Conservation (phyloP, 2,329 filamentous ascomycete species). For the Epichloe bromicola region DNA sequence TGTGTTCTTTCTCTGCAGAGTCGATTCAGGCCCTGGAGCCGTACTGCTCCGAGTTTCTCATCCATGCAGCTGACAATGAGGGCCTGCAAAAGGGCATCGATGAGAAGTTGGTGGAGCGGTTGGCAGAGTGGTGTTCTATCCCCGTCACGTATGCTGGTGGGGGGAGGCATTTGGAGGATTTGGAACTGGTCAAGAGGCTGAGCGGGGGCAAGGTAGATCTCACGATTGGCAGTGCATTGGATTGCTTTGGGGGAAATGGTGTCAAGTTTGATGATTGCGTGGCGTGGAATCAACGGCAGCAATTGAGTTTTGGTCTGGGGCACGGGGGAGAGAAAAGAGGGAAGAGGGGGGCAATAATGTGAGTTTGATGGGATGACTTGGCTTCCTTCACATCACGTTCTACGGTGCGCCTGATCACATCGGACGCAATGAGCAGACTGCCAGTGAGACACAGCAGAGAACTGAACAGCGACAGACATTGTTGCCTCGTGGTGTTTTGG, state of each 20-base stretch:
- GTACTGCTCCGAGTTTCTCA: constrained; percentile 91
- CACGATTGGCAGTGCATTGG: constrained; percentile 90
- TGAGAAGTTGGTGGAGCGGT: constrained; percentile 60
- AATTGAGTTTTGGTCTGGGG: too few species aligned
- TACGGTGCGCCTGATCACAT: too few species aligned
- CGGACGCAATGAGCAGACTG: too few species aligned
- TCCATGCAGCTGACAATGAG: constrained; percentile 95
- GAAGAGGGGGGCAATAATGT: too few species aligned
- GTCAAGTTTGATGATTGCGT: constrained; percentile 86
- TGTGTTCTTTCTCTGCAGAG: constrained; percentile 34
- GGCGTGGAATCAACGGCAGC: constrained; percentile 58
- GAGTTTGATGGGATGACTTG: too few species aligned
- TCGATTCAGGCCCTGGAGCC: constrained; percentile 72
- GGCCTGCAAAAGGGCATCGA: constrained; percentile 87
- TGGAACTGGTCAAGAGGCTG: constrained; percentile 67
- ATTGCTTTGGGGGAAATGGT: constrained; percentile 81
- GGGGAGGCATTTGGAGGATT: constrained; percentile 64
- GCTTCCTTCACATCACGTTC: too few species aligned
- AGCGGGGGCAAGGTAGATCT: constrained; percentile 77
- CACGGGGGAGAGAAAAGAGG: too few species aligned
- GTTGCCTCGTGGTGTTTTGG: neutral
- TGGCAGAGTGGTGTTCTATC: constrained; percentile 78
- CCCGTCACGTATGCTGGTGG: constrained; percentile 95
- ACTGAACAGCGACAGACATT: neutral
- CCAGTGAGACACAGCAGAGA: neutral